A percentile compares a stretch with the other conserved stretches of the same genome.
Evolutionary conservation across 169 alveolate genomes (phyloP).

Genomic region (Cytauxzoon felis): DNA sequence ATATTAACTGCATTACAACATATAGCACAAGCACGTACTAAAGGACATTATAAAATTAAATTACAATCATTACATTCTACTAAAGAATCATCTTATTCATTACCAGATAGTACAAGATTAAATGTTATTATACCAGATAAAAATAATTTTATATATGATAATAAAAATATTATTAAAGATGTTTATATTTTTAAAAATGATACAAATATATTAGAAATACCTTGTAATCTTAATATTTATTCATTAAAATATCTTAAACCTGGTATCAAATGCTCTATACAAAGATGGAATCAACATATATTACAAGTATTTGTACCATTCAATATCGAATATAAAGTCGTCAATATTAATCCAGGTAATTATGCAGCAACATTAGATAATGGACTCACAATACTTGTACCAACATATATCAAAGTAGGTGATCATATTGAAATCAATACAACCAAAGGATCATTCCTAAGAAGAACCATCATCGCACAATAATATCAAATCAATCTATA

Average conservation of each 20-base stretch:
- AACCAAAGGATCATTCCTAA: slow-evolving; percentile 41
- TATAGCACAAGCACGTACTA: slow-evolving; percentile 52
- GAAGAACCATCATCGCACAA: slow-evolving; percentile 27
- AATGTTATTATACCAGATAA: slow-evolving; percentile 39
- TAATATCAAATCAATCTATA: not conserved
- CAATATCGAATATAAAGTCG: slow-evolving; percentile 42
- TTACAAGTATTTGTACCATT: slow-evolving; percentile 33
- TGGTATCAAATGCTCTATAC: slow-evolving; percentile 33
- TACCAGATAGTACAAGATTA: slow-evolving; percentile 48
- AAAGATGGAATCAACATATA: slow-evolving; percentile 28
- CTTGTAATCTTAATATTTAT: slow-evolving; percentile 9
- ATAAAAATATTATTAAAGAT: slow-evolving; percentile 12
- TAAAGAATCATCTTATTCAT: slow-evolving; percentile 36
- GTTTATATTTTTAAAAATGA: slow-evolving; percentile 9
- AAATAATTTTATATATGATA: slow-evolving; percentile 11
- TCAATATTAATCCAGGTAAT: slow-evolving; percentile 37
- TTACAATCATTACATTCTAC: slow-evolving; percentile 17
- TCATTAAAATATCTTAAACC: slow-evolving; percentile 36
- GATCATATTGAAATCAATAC: slow-evolving; percentile 50
- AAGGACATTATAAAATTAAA: slow-evolving; percentile 56
- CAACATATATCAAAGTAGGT: slow-evolving; percentile 49
- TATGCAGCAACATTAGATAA: slow-evolving; percentile 61
- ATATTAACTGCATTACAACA: slow-evolving; percentile 38
- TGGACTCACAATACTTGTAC: slow-evolving; percentile 42
- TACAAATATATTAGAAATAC: not conserved